Evolutionary conservation across 2,329 filamentous ascomycete species (phyloP).

Genomic region (Neonectria punicea): DNA sequence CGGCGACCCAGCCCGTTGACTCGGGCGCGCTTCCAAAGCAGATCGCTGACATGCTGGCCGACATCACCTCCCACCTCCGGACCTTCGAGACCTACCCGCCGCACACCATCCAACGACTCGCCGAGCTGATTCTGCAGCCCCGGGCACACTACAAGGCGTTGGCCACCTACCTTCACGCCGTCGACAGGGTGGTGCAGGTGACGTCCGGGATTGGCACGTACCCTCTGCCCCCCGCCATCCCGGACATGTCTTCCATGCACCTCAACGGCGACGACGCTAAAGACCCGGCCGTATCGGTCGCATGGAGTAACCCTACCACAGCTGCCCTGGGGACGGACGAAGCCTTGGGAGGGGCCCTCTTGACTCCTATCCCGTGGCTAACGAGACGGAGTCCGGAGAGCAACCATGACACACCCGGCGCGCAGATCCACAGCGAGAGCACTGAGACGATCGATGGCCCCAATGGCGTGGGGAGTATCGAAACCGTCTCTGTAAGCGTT

Average conservation of each 20-base stretch:
- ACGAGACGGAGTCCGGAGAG: constrained; percentile 51
- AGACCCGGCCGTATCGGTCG: constrained; percentile 52
- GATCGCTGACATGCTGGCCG: constrained; percentile 69
- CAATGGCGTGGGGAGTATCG: constrained; percentile 80
- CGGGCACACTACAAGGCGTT: constrained; percentile 83
- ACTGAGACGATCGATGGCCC: constrained; percentile 85
- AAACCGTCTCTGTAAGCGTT: constrained; percentile 81
- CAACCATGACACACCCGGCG: constrained; percentile 44
- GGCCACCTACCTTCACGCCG: constrained; percentile 86
- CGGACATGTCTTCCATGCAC: constrained; percentile 65
- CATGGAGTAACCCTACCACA: constrained; percentile 60
- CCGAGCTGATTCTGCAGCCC: constrained; percentile 84
- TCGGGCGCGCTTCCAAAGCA: constrained; percentile 69
- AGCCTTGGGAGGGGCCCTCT: constrained; percentile 85
- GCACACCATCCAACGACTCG: constrained; percentile 90
- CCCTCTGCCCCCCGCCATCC: constrained; percentile 77
- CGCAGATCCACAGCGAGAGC: constrained; percentile 72
- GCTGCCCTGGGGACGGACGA: constrained; percentile 81
- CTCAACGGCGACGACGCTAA: constrained; percentile 70
- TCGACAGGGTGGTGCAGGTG: constrained; percentile 91
- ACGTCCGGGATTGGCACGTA: constrained; percentile 85
- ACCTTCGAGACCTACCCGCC: constrained; percentile 82
- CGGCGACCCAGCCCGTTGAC: constrained; percentile 46
- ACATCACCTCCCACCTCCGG: constrained; percentile 70
- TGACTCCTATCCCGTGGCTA: constrained; percentile 96